Evolutionary conservation across 2,329 filamentous ascomycete genomes (phyloP).

Genomic region (Aspergillus piperis): DNA sequence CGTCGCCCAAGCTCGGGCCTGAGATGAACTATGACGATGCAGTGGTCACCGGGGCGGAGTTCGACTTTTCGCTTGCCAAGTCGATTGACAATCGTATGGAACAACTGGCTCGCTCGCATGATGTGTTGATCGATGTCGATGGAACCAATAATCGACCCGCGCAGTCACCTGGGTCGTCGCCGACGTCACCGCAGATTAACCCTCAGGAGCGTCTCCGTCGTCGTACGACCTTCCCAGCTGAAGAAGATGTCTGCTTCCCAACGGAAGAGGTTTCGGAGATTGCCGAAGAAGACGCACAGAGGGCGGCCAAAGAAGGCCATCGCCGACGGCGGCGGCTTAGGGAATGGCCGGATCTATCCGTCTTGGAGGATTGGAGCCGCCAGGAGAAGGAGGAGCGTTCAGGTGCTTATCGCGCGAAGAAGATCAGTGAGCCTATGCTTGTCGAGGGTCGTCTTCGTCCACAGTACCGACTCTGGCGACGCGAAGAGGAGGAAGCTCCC

Average conservation of each 20-base stretch:
- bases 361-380: constrained; percentile 84
- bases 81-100: constrained; percentile 41
- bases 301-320: constrained; percentile 49
- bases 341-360: constrained; percentile 82
- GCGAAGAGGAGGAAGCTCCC: constrained; percentile 82
- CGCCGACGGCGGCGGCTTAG: constrained; percentile 62
- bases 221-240: constrained; percentile 65
- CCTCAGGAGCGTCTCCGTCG: constrained; percentile 42
- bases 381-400: constrained; percentile 87
- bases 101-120: constrained; percentile 32
- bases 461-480: constrained; percentile 77
- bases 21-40: constrained; percentile 59
- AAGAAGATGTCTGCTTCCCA: constrained; percentile 93
- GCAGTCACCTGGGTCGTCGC: constrained; percentile 37
- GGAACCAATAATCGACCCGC: constrained; percentile 23
- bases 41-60: constrained; percentile 46
- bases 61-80: constrained; percentile 41
- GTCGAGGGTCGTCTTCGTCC: constrained; percentile 87
- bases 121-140: constrained; percentile 51
- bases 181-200: constrained; percentile 41
- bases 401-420: constrained; percentile 81
- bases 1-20: constrained; percentile 57
- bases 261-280: constrained; percentile 76
- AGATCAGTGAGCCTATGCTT: constrained; percentile 89
- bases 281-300: constrained; percentile 68